Conservation (phyloP, 495 filamentous ascomycete genomes). For the Penicillium malachiteum region DNA sequence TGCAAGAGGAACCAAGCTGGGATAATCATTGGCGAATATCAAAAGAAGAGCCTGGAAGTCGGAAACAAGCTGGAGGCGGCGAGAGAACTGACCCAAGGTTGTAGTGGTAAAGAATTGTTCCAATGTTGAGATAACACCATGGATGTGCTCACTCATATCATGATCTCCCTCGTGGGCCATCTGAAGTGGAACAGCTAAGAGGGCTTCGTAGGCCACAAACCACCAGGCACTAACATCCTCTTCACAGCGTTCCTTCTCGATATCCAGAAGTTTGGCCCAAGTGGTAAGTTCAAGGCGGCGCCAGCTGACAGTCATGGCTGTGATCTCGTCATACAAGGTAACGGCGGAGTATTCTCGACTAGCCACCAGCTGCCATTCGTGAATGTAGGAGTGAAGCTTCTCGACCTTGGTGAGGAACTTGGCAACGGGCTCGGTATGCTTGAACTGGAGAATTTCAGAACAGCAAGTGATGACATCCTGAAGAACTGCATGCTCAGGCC, state of each 20-base stretch:
- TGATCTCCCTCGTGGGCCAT: constrained; percentile 52
- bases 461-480: constrained; percentile 73
- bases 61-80: constrained; percentile 68
- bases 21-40: constrained; percentile 54
- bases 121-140: constrained; percentile 67
- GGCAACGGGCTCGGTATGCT: constrained; percentile 81
- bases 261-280: constrained; percentile 87
- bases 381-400: constrained; percentile 73
- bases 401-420: constrained; percentile 81
- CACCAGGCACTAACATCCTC: constrained; percentile 87
- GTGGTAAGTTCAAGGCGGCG: constrained; percentile 84
- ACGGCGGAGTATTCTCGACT: constrained; percentile 72
- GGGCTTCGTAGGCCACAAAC: constrained; percentile 90
- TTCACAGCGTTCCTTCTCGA: constrained; percentile 71
- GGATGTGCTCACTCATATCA: constrained; percentile 60
- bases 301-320: constrained; percentile 77
- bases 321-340: constrained; percentile 69
- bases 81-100: constrained; percentile 73
- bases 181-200: constrained; percentile 71
- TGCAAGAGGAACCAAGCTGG: constrained; percentile 47
- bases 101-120: constrained; percentile 72
- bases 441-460: constrained; percentile 68
- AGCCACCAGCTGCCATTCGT: constrained; percentile 92
- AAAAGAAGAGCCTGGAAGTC: constrained; percentile 58
- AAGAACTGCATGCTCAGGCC: constrained; percentile 74